Conservation (phyloP, 768 basidiomycete species). For the Serendipita sp. region DNA sequence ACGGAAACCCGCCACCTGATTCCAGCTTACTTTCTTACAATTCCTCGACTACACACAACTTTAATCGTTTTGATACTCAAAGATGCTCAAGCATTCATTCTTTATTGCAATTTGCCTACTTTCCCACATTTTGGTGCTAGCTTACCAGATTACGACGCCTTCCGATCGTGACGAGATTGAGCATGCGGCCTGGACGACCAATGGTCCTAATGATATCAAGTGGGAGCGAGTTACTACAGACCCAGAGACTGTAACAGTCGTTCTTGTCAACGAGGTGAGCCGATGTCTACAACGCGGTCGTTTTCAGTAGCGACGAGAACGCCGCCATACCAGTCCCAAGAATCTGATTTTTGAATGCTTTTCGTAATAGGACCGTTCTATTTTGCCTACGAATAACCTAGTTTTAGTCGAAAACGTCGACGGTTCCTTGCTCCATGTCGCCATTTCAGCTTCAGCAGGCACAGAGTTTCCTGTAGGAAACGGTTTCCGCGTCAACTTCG, state of each 20-base stretch:
- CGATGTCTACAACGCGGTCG: background rate
- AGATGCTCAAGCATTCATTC: background rate
- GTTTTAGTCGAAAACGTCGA: conserved; percentile 41
- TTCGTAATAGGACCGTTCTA: conserved; percentile 21
- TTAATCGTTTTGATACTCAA: no score
- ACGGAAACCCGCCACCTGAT: no score
- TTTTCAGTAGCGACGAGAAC: no score
- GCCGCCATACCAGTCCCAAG: background rate
- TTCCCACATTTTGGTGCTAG: conserved; percentile 15
- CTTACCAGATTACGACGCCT: conserved; percentile 47
- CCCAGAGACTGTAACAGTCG: conserved; percentile 44
- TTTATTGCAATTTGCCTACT: background rate
- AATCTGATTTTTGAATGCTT: background rate
- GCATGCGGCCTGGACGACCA: conserved; percentile 39
- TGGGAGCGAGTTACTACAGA: conserved; percentile 61
- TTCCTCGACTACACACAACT: no score
- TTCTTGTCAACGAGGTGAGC: conserved; percentile 49
- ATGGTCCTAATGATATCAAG: conserved; percentile 34
- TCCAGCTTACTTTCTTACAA: no score
- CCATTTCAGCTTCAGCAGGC: conserved; percentile 37
- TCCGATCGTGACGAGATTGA: conserved; percentile 12
- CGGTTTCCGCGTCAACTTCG: conserved; percentile 59
- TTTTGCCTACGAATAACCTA: conserved; percentile 24
- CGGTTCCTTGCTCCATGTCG: conserved; percentile 25
- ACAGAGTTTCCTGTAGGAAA: conserved; percentile 45